Conservation (phyloP, 257 asterid genomes). For the Echium plantagineum region DNA sequence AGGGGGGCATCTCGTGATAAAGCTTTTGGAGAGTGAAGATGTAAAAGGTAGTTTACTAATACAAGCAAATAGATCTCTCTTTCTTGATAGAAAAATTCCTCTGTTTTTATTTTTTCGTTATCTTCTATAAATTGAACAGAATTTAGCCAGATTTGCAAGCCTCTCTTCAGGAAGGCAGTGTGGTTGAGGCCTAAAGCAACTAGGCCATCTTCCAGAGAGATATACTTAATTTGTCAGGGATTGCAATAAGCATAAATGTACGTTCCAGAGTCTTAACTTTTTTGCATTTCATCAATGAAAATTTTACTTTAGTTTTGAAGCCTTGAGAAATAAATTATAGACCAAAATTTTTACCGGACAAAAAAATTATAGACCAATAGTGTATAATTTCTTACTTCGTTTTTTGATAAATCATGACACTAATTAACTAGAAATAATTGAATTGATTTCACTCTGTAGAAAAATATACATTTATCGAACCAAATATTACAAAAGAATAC, state of each 20-base stretch:
- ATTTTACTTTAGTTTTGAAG: no score
- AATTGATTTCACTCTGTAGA: no score
- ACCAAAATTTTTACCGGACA: no score
- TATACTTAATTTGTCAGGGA: constrained; percentile 73
- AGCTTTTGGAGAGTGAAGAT: constrained; percentile 87
- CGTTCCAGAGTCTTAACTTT: background rate
- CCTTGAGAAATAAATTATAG: no score
- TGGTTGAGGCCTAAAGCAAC: constrained; percentile 92
- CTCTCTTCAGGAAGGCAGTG: constrained; percentile 56
- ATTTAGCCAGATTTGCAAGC: constrained; percentile 54
- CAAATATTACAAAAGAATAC: no score
- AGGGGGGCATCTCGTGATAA: constrained; percentile 71
- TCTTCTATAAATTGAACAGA: constrained; percentile 25
- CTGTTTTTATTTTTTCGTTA: background rate
- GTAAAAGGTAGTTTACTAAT: constrained; percentile 43
- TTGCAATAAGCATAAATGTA: constrained; percentile 11
- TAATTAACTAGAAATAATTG: no score
- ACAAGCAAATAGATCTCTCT: background rate
- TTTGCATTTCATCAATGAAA: no score
- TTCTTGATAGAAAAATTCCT: background rate
- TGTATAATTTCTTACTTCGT: no score
- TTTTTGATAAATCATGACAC: no score
- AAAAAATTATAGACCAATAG: no score
- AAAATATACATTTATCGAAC: no score
- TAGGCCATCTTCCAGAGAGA: constrained; percentile 69